Evolutionary conservation across 176 grass and related monocot genomes (phyloP).

Genomic region (Lolium multiflorum): DNA sequence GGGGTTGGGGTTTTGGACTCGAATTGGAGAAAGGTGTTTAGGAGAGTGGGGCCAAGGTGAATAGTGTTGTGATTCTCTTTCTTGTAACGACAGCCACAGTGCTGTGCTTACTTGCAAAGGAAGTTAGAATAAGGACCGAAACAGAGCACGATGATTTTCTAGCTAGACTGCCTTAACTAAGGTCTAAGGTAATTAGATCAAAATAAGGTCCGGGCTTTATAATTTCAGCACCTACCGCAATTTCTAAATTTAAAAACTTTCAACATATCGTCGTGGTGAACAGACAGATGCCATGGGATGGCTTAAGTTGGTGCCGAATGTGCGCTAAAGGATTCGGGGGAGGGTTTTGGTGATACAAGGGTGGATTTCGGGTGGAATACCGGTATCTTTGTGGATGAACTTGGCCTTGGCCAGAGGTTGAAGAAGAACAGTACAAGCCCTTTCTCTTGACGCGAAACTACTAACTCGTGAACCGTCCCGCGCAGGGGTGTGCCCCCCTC

Average conservation of each 20-base stretch:
- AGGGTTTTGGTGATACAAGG: no score
- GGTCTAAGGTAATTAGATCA: background rate
- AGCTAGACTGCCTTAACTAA: background rate
- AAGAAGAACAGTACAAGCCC: no score
- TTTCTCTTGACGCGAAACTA: no score
- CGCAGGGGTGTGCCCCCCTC: no score
- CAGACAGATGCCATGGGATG: no score
- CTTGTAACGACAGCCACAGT: background rate
- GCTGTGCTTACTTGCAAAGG: background rate
- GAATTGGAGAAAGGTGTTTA: background rate
- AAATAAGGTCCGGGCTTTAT: background rate
- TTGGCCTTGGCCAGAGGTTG: no score
- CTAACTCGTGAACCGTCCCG: no score
- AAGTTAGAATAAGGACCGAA: background rate
- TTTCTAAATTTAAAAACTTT: background rate
- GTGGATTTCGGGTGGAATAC: no score
- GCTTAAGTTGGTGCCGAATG: no score
- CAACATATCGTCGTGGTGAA: no score
- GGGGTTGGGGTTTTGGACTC: slow-evolving; percentile 9
- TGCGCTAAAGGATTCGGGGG: no score
- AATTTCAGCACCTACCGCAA: background rate
- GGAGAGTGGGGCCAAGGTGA: background rate
- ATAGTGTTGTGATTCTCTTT: background rate
- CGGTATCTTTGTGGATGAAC: no score
- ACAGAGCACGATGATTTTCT: background rate